Evolutionary conservation across 2,329 filamentous ascomycete genomes (phyloP).

Genomic region (Verticillium longisporum): DNA sequence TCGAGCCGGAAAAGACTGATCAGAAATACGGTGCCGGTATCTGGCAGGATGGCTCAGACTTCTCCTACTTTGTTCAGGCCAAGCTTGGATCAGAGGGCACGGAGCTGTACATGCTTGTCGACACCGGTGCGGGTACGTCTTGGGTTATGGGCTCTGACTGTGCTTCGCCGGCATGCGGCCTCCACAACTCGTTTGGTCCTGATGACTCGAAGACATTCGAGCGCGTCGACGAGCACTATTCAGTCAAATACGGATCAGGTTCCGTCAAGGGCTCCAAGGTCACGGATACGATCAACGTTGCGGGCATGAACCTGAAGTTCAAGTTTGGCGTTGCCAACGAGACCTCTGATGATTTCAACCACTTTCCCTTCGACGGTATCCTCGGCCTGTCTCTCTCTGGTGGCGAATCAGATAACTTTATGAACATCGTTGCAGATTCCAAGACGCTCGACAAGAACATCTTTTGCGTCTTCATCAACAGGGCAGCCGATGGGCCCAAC

Average conservation of each 20-base stretch:
- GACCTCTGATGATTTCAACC: slow-evolving; percentile 66
- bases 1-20: slow-evolving; percentile 36
- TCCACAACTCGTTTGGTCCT: slow-evolving; percentile 64
- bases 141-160: slow-evolving; percentile 79
- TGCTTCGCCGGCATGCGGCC: slow-evolving; percentile 55
- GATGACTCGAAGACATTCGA: slow-evolving; percentile 59
- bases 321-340: slow-evolving; percentile 66
- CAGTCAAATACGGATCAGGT: slow-evolving; percentile 71
- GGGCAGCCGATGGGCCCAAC: slow-evolving; percentile 57
- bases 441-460: slow-evolving; percentile 55
- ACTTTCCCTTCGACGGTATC: slow-evolving; percentile 84
- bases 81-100: slow-evolving; percentile 47
- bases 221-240: slow-evolving; percentile 45
- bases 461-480: slow-evolving; percentile 64
- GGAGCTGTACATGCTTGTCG: slow-evolving; percentile 54
- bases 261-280: slow-evolving; percentile 60
- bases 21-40: slow-evolving; percentile 46
- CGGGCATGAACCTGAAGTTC: slow-evolving; percentile 55
- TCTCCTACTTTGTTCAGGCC: slow-evolving; percentile 57
- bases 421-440: slow-evolving; percentile 53
- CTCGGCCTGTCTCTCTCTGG: slow-evolving; percentile 65
- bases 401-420: slow-evolving; percentile 57
- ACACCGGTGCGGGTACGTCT: slow-evolving; percentile 64
- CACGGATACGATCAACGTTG: slow-evolving; percentile 61
- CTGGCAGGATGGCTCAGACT: slow-evolving; percentile 59